Evolutionary conservation across 352 stramenopile genomes (phyloP), one percentile per base, ranked within the genome.

Genomic region (Aphanomyces cochlioides): DNA sequence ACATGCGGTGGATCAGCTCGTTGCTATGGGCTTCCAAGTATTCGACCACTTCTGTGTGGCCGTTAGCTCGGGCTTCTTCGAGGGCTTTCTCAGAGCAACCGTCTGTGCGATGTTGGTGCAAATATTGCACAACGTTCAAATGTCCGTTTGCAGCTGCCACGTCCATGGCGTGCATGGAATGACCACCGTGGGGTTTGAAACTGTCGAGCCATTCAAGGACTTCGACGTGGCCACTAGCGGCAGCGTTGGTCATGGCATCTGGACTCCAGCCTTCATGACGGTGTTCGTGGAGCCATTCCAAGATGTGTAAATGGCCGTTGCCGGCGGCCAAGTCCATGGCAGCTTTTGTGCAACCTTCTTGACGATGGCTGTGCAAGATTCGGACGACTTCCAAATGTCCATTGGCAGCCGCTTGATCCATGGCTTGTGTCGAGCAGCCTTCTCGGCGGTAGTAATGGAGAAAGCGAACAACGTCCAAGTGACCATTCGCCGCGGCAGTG

Each of bases 191-290:
- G 15, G 54, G 54, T 34, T 81, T 81, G 3, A 79, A 77, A 21
- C 82, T 77, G 5, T 88, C 57, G 17, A 96, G 76, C 4, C 88
- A 66, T 72, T 83, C 73, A 53, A 96, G 87, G 3, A 79, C 78
- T 37, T 89, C 79, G 13, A 86, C 39, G 70, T 95, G 83, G 58
- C 80, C 87, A 56, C 78, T 81, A 7, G 88, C 89, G 12, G 88
- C 84, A 15, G 87, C 90, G 70, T 96, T 96, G 88, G 96, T 97
- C 1, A 97, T 74, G n/a, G 89, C 82, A 0, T 67, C 39, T 10
- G 41, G 15, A 28, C 17, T 56, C 39, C 59, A 67, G n/a, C 21
- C 59, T 56, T 67, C 38, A 13, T 8, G 7, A 19, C 59, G 38
- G 59, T 67, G 39, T 28, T 48, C 19, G 3, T 38, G 3, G 5